A percentile compares a stretch with the other conserved stretches of the same genome.
phyloP scores from a whole-genome alignment of 2,329 filamentous ascomycete genomes.

The Ustulina deusta region DNA sequence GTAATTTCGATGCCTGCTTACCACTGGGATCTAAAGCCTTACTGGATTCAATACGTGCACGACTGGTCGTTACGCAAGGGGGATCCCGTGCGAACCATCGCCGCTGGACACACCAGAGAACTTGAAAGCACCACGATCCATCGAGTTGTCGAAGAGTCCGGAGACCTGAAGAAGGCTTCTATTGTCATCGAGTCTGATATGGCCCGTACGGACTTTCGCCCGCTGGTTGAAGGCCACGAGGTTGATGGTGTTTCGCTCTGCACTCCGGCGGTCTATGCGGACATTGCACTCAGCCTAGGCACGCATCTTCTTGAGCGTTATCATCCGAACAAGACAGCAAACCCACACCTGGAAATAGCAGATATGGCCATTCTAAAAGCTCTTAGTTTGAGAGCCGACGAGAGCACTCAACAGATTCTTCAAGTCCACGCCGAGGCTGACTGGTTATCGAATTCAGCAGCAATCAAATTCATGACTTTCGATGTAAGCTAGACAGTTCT shows the following conservation, averaged over 20 bases:
- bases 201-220: conserved; percentile 65
- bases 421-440: conserved; percentile 65
- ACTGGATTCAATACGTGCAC: conserved; percentile 60
- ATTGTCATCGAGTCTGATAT: conserved; percentile 67
- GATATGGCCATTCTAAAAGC: conserved; percentile 62
- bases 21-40: conserved; percentile 71
- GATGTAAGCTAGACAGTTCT: conserved; percentile 21
- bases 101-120: conserved; percentile 7
- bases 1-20: conserved; percentile 70
- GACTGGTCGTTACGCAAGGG: conserved; percentile 73
- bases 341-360: conserved; percentile 56
- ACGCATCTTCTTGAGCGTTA: conserved; percentile 66
- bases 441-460: conserved; percentile 54
- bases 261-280: conserved; percentile 64
- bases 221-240: conserved; percentile 60
- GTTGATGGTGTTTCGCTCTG: conserved; percentile 50
- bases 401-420: conserved; percentile 60
- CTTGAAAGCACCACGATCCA: conserved; percentile 42
- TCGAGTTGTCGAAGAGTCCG: conserved; percentile 47
- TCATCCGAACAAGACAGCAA: conserved; percentile 58
- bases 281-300: conserved; percentile 70
- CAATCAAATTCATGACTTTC: conserved; percentile 54
- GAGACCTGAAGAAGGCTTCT: conserved; percentile 53
- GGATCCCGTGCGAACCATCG: conserved; percentile 57
- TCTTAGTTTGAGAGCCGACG: neutral